Conservation (phyloP, 2,329 filamentous ascomycete genomes). For the Sarocladium strictum region DNA sequence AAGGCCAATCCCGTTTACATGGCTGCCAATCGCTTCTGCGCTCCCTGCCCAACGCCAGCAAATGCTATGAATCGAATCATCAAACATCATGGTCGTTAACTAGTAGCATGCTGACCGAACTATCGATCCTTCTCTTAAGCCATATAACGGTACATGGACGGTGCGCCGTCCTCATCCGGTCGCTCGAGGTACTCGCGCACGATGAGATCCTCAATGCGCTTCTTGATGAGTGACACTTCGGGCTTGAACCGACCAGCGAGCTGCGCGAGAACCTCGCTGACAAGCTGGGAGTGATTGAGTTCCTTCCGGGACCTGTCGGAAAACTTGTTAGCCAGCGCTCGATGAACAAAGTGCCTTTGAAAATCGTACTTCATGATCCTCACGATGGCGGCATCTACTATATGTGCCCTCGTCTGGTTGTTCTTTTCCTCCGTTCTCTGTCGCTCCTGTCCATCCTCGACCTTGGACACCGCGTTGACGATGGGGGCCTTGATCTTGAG, state of each 20-base stretch:
- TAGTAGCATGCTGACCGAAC: background rate
- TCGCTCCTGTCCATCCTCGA: slow-evolving; percentile 67
- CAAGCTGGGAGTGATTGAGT: slow-evolving; percentile 61
- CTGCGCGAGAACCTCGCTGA: slow-evolving; percentile 67
- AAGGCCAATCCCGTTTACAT: background rate
- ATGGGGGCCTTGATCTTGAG: slow-evolving; percentile 87
- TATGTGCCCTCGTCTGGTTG: slow-evolving; percentile 62
- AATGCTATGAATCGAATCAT: slow-evolving; percentile 9
- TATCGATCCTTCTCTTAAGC: slow-evolving; percentile 42
- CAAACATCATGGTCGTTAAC: slow-evolving; percentile 4
- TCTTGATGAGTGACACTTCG: slow-evolving; percentile 72
- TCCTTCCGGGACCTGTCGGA: slow-evolving; percentile 62
- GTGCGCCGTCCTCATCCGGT: slow-evolving; percentile 55
- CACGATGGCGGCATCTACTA: slow-evolving; percentile 71
- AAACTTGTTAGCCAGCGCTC: slow-evolving; percentile 21
- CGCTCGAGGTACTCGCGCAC: slow-evolving; percentile 73
- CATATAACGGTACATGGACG: slow-evolving; percentile 64
- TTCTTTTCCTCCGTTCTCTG: slow-evolving; percentile 72
- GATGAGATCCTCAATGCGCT: slow-evolving; percentile 72
- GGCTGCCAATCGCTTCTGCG: background rate
- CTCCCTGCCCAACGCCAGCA: slow-evolving; percentile 5
- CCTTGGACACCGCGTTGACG: slow-evolving; percentile 74
- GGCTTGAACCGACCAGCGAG: slow-evolving; percentile 66
- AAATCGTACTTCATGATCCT: slow-evolving; percentile 78
- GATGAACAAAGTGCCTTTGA: background rate